Conservation (phyloP, 805 yeast genomes). For the Saturnispora bothae region DNA sequence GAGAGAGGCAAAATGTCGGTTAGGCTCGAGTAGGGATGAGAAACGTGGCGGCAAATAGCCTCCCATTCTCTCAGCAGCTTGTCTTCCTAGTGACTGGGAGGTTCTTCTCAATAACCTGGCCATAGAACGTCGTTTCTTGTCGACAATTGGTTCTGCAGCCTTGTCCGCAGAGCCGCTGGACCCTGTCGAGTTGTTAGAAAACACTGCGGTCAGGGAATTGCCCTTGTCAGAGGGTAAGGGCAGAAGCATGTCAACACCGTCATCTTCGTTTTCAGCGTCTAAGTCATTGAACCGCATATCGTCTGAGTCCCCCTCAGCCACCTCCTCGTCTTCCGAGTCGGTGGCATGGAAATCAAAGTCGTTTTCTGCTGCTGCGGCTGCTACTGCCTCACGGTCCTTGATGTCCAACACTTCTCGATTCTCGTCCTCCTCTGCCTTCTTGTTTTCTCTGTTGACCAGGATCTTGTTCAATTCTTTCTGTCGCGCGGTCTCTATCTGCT, state of each 20-base stretch:
- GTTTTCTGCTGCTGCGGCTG: not conserved
- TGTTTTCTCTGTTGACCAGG: constrained; percentile 12
- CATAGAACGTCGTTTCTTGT: constrained; percentile 58
- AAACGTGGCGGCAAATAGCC: constrained; percentile 79
- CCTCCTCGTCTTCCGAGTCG: constrained; percentile 28
- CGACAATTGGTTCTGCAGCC: constrained; percentile 61
- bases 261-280: constrained; percentile 9
- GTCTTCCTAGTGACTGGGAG: constrained; percentile 65
- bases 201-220: constrained; percentile 12
- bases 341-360: constrained; percentile 3
- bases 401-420: not conserved
- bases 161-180: constrained; percentile 19
- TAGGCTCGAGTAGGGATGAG: constrained; percentile 80
- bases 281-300: not conserved
- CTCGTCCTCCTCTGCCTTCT: constrained; percentile 6
- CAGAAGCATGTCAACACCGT: constrained; percentile 11
- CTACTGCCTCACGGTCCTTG: not conserved
- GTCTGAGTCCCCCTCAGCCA: constrained; percentile 8
- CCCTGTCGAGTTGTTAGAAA: constrained; percentile 21
- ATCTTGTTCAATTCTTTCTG: constrained; percentile 11
- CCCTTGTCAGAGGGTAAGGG: constrained; percentile 1
- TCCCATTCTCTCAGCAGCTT: constrained; percentile 82
- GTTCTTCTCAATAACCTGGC: constrained; percentile 69
- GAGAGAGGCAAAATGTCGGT: constrained; percentile 83
- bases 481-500: constrained; percentile 9